These are phyloP conservation scores for Alternaria incomplexa DNA, from an alignment of 2,329 filamentous ascomycete species.

Conservation along the genomic window DNA sequence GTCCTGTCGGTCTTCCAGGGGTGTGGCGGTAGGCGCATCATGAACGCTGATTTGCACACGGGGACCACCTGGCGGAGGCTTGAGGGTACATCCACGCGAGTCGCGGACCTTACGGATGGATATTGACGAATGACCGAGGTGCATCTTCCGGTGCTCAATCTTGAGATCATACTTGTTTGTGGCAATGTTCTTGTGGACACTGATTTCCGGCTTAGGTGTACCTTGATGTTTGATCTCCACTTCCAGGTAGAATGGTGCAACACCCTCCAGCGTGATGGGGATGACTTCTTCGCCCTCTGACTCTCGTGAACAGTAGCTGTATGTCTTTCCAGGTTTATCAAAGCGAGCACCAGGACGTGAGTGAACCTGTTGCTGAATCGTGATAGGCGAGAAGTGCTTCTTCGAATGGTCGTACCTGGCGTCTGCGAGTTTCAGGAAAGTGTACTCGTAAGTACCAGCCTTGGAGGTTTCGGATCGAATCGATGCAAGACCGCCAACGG, in stretches of 20 bases:
- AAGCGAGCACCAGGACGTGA: slow-evolving; percentile 83
- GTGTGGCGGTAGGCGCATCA: slow-evolving; percentile 88
- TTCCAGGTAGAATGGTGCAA: slow-evolving; percentile 87
- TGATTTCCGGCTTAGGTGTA: slow-evolving; percentile 77
- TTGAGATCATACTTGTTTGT: slow-evolving; percentile 77
- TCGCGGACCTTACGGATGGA: slow-evolving; percentile 91
- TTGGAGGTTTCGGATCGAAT: slow-evolving; percentile 86
- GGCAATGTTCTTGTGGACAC: slow-evolving; percentile 80
- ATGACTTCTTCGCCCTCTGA: slow-evolving; percentile 83
- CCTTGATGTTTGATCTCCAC: slow-evolving; percentile 93
- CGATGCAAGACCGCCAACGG: slow-evolving; percentile 75
- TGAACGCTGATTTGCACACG: slow-evolving; percentile 91
- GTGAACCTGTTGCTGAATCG: slow-evolving; percentile 82
- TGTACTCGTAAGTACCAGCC: slow-evolving; percentile 84
- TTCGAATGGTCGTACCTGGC: slow-evolving; percentile 80
- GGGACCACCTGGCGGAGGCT: slow-evolving; percentile 68
- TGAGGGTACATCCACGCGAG: slow-evolving; percentile 81
- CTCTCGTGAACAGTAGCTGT: slow-evolving; percentile 93
- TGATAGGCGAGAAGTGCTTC: slow-evolving; percentile 68
- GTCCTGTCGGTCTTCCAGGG: slow-evolving; percentile 81
- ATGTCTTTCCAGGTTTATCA: slow-evolving; percentile 84
- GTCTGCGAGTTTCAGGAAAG: slow-evolving; percentile 82
- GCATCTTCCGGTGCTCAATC: slow-evolving; percentile 83
- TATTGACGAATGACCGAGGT: slow-evolving; percentile 86
- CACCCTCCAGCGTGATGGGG: slow-evolving; percentile 81